Percentiles rank a stretch among this genome's conserved stretches.
Conservation (phyloP, 2,329 filamentous ascomycete species). For the Hypoxylon sp. region DNA sequence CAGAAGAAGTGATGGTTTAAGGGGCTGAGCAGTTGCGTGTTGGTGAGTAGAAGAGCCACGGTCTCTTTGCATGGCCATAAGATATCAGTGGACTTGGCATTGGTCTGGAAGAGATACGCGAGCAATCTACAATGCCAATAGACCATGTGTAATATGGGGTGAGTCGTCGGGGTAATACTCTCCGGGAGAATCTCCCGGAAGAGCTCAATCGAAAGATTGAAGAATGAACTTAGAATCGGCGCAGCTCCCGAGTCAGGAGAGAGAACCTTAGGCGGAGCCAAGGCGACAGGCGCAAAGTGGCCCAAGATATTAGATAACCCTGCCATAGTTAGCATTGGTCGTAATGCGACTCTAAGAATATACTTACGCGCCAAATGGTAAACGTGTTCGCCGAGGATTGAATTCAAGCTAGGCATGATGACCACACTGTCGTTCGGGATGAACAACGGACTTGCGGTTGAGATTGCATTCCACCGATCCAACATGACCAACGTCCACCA, state of each 20-base stretch:
- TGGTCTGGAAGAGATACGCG: constrained; percentile 71
- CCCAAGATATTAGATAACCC: constrained; percentile 72
- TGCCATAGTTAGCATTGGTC: constrained; percentile 50
- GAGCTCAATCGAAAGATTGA: constrained; percentile 73
- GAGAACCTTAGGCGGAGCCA: constrained; percentile 61
- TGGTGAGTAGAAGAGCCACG: constrained; percentile 69
- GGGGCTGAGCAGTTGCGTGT: constrained; percentile 70
- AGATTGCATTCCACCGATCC: constrained; percentile 81
- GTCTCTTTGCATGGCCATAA: constrained; percentile 73
- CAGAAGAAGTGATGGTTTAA: constrained; percentile 77
- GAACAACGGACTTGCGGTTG: constrained; percentile 72
- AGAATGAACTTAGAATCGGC: constrained; percentile 63
- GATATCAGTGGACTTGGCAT: constrained; percentile 69
- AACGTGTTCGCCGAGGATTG: constrained; percentile 72
- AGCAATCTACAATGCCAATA: constrained; percentile 80
- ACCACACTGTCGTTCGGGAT: constrained; percentile 75
- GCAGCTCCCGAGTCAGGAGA: constrained; percentile 58
- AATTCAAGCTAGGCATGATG: constrained; percentile 70
- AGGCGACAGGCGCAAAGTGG: constrained; percentile 64
- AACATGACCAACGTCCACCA: constrained; percentile 82
- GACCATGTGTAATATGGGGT: constrained; percentile 73
- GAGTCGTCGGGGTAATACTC: constrained; percentile 65
- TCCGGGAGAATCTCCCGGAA: constrained; percentile 75
- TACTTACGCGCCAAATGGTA: constrained; percentile 77
- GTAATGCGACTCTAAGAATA: no score